Evolutionary conservation across 306 rosid genomes (phyloP).

Genomic region (Casuarina equisetifolia): DNA sequence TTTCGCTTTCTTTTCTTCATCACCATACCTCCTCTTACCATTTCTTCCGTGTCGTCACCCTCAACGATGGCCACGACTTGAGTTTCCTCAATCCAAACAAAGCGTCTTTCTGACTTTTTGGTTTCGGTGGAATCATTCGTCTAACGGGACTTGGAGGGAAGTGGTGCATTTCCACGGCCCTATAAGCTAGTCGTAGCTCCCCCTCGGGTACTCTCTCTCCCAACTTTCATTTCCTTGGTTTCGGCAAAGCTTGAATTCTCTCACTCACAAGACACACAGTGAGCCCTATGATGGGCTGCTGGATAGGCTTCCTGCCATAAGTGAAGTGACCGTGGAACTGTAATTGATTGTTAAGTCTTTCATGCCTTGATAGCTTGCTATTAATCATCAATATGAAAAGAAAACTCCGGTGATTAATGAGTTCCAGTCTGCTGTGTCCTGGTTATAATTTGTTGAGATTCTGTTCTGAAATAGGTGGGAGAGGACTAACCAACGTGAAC

Average conservation of each 20-base stretch:
- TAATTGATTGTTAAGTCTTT: too few species aligned
- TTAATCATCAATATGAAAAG: too few species aligned
- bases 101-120: neutral
- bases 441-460: neutral
- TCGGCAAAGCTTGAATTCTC: neutral
- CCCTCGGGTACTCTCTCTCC: constrained; percentile 5
- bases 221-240: neutral
- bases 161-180: constrained; percentile 3
- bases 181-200: neutral
- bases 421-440: neutral
- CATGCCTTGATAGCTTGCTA: too few species aligned
- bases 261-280: neutral
- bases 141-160: neutral
- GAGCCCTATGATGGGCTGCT: neutral
- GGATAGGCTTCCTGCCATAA: neutral
- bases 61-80: neutral
- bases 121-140: constrained; percentile 6
- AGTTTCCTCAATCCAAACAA: constrained; percentile 10
- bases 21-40: neutral
- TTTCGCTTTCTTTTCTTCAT: neutral
- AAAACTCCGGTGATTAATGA: too few species aligned
- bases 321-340: too few species aligned
- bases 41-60: neutral
- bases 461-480: constrained; percentile 1
- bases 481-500: constrained; percentile 6